A percentile compares a stretch with the other conserved stretches of the same genome.
phyloP scores from a whole-genome alignment of 805 yeast genomes.

The Hanseniaspora lindneri region DNA sequence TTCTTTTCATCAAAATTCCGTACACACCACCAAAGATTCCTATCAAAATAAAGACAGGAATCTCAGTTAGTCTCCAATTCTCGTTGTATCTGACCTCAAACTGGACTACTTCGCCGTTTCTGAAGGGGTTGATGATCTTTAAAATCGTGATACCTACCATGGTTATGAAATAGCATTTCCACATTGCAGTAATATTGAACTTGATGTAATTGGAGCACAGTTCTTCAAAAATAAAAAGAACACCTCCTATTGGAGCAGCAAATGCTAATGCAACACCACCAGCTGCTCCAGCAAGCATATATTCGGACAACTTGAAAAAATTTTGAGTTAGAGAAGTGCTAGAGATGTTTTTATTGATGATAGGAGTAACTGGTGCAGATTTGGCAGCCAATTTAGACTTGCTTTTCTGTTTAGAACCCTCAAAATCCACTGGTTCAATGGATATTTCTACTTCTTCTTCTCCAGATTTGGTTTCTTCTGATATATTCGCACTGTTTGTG shows the following conservation, averaged over 20 bases:
- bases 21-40: slow-evolving; percentile 89
- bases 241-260: slow-evolving; percentile 95
- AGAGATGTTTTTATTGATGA: too few relatives aligned
- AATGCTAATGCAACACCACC: slow-evolving; percentile 99
- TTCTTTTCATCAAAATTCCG: slow-evolving; percentile 65
- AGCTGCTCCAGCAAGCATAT: slow-evolving; percentile 78
- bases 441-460: slow-evolving; percentile 15
- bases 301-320: slow-evolving; percentile 28
- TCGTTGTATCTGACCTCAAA: slow-evolving; percentile 83
- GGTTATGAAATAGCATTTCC: slow-evolving; percentile 88
- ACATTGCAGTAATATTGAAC: slow-evolving; percentile 56
- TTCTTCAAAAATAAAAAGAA: slow-evolving; percentile 83
- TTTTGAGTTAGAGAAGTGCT: slow-evolving; percentile 26
- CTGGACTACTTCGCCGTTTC: slow-evolving; percentile 87
- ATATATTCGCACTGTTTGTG: slow-evolving; percentile 15
- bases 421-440: neutral
- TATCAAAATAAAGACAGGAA: slow-evolving; percentile 62
- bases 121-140: slow-evolving; percentile 74
- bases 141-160: slow-evolving; percentile 74
- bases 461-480: neutral
- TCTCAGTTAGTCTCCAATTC: slow-evolving; percentile 76
- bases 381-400: too few relatives aligned
- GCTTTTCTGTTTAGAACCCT: too few relatives aligned
- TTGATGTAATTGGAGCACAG: slow-evolving; percentile 44
- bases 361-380: too few relatives aligned